phyloP scores from a whole-genome alignment of 2,329 filamentous ascomycete species.

The Fusarium secorum region DNA sequence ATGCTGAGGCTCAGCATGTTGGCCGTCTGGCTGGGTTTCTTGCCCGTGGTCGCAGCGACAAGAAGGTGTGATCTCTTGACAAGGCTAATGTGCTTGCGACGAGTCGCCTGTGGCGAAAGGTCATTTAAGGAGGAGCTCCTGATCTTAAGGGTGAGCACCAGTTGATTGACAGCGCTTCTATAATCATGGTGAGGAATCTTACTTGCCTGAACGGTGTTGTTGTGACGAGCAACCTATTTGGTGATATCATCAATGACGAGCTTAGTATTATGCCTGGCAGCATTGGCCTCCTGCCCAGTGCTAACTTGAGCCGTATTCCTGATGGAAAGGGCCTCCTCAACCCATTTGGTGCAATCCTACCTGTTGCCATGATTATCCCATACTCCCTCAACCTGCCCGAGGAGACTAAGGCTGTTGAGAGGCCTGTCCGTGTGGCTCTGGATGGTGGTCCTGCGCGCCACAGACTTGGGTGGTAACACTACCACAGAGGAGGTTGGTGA shows the following conservation, averaged over 20 bases:
- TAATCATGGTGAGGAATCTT: slow-evolving; percentile 97
- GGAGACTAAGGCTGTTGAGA: slow-evolving; percentile 81
- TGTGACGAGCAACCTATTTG: slow-evolving; percentile 92
- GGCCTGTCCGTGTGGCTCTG: slow-evolving; percentile 80
- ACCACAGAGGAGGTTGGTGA: slow-evolving; percentile 79
- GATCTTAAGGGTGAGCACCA: slow-evolving; percentile 85
- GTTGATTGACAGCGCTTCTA: slow-evolving; percentile 93
- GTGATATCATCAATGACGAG: slow-evolving; percentile 96
- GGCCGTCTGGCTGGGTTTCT: slow-evolving; percentile 82
- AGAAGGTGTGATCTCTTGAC: slow-evolving; percentile 82
- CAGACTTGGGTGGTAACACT: slow-evolving; percentile 81
- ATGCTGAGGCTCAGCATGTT: slow-evolving; percentile 86
- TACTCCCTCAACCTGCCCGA: slow-evolving; percentile 85
- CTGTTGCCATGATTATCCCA: slow-evolving; percentile 92
- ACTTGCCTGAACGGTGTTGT: slow-evolving; percentile 86
- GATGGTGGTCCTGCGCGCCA: slow-evolving; percentile 80
- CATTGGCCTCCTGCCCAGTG: slow-evolving; percentile 86
- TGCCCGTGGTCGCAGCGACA: slow-evolving; percentile 75
- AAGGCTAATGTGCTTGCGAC: slow-evolving; percentile 98
- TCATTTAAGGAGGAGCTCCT: slow-evolving; percentile 87
- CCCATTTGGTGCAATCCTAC: slow-evolving; percentile 75
- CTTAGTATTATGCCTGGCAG: slow-evolving; percentile 92
- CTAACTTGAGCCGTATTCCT: slow-evolving; percentile 84
- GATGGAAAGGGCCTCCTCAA: slow-evolving; percentile 70
- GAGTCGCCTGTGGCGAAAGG: slow-evolving; percentile 62